Conservation (phyloP, 352 stramenopile genomes). For the Globisporangium rhizosaccharum region DNA sequence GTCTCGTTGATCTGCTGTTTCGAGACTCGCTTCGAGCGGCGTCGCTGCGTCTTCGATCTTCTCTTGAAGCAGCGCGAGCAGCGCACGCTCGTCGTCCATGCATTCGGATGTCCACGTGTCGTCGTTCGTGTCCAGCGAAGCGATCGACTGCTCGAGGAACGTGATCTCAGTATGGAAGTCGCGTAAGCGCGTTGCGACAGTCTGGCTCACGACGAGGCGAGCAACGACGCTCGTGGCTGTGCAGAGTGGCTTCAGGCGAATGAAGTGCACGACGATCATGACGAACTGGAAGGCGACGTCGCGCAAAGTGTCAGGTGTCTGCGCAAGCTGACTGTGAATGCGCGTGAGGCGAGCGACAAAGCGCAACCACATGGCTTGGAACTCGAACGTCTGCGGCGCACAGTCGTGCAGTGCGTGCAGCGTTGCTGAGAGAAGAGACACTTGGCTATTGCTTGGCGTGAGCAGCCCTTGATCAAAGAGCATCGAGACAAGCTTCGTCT, state of each 20-base stretch:
- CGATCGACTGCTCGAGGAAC: not conserved
- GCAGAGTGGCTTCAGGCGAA: not conserved
- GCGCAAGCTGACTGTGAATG: not conserved
- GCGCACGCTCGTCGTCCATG: no score
- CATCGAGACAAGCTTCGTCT: not conserved
- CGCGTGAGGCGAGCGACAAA: not conserved
- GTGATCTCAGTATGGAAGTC: not conserved
- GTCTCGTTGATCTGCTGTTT: no score
- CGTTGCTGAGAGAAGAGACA: not conserved
- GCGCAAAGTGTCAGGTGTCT: not conserved
- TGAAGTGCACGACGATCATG: not conserved
- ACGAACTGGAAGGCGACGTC: not conserved
- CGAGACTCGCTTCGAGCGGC: not conserved
- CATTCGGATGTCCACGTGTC: not conserved
- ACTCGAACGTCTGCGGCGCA: not conserved
- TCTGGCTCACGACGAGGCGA: not conserved
- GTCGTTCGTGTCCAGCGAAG: not conserved
- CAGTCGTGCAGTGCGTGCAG: not conserved
- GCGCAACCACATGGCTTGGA: not conserved
- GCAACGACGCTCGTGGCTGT: not conserved
- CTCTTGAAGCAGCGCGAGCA: no score
- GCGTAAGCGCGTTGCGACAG: not conserved
- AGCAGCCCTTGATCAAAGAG: not conserved
- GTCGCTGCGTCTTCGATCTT: no score
- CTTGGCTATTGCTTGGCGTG: not conserved